Conservation (phyloP, 306 rosid genomes). For the Comarum palustre region DNA sequence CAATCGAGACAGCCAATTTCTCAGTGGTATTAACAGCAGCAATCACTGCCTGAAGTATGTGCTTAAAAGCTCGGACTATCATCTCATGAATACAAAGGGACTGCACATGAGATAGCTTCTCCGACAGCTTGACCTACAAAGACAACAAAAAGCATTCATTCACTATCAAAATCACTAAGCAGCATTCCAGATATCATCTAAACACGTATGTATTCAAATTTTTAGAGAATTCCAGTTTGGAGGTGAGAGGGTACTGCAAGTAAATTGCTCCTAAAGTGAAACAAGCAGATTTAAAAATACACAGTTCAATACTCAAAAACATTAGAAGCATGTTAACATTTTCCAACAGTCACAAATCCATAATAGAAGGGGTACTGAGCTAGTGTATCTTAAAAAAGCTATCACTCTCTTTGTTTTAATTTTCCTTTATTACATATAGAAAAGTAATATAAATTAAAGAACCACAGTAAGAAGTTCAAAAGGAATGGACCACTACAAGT, state of each 20-base stretch:
- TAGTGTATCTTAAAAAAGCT: not conserved
- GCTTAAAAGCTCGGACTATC: constrained; percentile 97
- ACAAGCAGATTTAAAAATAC: not conserved
- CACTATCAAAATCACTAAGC: constrained; percentile 14
- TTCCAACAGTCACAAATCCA: not conserved
- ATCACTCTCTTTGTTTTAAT: not conserved
- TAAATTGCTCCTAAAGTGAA: not conserved
- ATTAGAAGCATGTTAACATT: not conserved
- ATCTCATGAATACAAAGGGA: constrained; percentile 96
- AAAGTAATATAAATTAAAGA: not conserved
- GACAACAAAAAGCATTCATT: constrained; percentile 28
- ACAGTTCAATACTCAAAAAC: no score
- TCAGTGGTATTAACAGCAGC: constrained; percentile 62
- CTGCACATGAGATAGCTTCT: constrained; percentile 89
- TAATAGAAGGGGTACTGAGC: not conserved
- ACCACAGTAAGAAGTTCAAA: constrained; percentile 12
- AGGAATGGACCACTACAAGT: constrained; percentile 8
- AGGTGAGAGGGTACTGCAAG: constrained; percentile 1
- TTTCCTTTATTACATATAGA: not conserved
- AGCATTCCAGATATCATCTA: constrained; percentile 18
- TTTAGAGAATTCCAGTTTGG: constrained; percentile 8
- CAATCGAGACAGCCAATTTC: constrained; percentile 69
- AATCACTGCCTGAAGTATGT: constrained; percentile 84
- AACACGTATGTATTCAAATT: not conserved
- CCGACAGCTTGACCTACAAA: constrained; percentile 90